Conservation (phyloP, 371 early-diverging fungal genomes). For the Mortierella sp. region DNA sequence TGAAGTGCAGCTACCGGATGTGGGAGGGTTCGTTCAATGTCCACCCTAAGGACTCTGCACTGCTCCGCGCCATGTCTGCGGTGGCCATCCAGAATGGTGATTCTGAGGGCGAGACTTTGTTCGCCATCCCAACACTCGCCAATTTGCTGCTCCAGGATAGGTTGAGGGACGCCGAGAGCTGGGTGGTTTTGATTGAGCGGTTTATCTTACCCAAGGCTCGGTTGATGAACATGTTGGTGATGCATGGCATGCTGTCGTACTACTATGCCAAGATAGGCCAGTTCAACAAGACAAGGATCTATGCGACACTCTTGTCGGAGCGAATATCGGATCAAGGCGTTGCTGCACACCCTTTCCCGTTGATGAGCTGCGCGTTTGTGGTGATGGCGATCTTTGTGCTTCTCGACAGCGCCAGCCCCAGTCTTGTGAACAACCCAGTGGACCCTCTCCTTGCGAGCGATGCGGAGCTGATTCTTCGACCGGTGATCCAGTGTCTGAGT, state of each 20-base stretch:
- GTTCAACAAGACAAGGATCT: constrained; percentile 30
- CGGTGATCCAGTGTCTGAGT: neutral
- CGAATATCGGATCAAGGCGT: constrained; percentile 27
- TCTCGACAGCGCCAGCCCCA: constrained; percentile 14
- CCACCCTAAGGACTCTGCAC: constrained; percentile 60
- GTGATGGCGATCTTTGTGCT: constrained; percentile 48
- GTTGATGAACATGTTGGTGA: constrained; percentile 33
- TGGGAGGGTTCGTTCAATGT: constrained; percentile 68
- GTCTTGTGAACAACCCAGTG: neutral
- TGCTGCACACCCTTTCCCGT: constrained; percentile 50
- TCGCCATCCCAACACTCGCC: constrained; percentile 49
- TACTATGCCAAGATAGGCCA: constrained; percentile 45
- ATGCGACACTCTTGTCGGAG: constrained; percentile 18
- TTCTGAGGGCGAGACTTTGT: constrained; percentile 49
- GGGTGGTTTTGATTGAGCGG: constrained; percentile 43
- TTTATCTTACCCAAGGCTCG: constrained; percentile 49
- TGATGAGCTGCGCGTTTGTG: constrained; percentile 46
- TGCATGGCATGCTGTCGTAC: constrained; percentile 38
- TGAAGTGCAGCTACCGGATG: constrained; percentile 66
- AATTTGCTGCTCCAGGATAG: constrained; percentile 48
- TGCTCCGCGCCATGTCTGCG: constrained; percentile 56
- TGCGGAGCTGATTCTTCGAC: neutral
- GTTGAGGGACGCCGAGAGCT: constrained; percentile 52
- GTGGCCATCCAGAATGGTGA: constrained; percentile 53
- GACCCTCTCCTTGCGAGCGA: neutral